Base-by-base conservation (phyloP, 208 protist species). In the Wallacemonas sp. region DNA sequence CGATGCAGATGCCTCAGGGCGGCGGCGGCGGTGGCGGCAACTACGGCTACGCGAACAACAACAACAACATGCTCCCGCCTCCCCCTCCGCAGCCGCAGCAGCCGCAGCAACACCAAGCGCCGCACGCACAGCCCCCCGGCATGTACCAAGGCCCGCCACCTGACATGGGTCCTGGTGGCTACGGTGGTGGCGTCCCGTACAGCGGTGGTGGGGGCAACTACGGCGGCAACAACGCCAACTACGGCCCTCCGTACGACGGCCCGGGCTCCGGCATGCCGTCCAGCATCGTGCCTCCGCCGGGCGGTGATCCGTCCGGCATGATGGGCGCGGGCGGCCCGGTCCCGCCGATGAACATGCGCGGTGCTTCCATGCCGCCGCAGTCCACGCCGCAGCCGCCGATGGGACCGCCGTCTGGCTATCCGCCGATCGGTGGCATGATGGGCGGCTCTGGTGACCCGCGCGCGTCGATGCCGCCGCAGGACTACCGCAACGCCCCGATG, bases 51-150 rank as follows among this genome's bases (percentile, higher is more conserved):
- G n/a, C 33, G 42, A 54, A 36, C 39, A 54, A 50, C 61, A 63
- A 61, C 54, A 41, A 41, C 29, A 61, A 61, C 20, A 10, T 16
- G n/a, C n/a, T n/a, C 5, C 16, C 3, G n/a, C 26, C 32, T 5
- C 62, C 48, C 18, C 63, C 68, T 14, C 64, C 61, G 20, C 74
- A 68, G 22, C 75, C 65, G 2, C 74, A 69, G 55, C 52, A 28
- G 23, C 67, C 44, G 64, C 71, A 76, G 50, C 71, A 70, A 36
- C 54, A 38, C 11, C 54, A 61, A 31, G 7, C 4, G 25, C 11
- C 20, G 54, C 16, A 7, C n/a, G 41, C 18, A 23, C 65, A 62
- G 11, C n/a, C n/a, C n/a, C n/a, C n/a, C n/a, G 29, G 49, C 66
- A 64, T 73, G 46, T 63, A 75, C 57, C 49, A 59, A 3, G 52